A percentile compares a stretch with the other conserved stretches of the same genome.
These are phyloP conservation scores for Sclerotinia borealis DNA, from an alignment of 2,329 filamentous ascomycete species.

Conservation along the genomic window DNA sequence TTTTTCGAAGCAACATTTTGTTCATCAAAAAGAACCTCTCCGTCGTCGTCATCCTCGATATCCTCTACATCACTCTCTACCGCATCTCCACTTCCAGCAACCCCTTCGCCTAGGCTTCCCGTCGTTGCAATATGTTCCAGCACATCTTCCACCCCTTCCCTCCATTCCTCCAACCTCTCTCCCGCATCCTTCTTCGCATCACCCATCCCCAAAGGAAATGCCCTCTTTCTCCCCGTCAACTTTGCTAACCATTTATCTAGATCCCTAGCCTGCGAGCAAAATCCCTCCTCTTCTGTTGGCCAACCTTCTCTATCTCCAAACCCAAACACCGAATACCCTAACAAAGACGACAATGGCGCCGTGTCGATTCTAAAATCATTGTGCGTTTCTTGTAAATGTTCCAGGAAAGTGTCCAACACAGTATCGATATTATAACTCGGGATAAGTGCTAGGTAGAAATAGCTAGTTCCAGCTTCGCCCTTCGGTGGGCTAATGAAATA, in stretches of 20 bases:
- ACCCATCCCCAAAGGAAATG: slow-evolving; percentile 82
- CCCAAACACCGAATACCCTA: slow-evolving; percentile 91
- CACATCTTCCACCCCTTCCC: slow-evolving; percentile 64
- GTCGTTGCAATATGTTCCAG: slow-evolving; percentile 57
- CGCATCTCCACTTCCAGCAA: slow-evolving; percentile 75
- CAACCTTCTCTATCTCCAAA: slow-evolving; percentile 88
- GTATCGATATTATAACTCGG: slow-evolving; percentile 96
- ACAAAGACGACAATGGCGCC: slow-evolving; percentile 65
- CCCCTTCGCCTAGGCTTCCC: slow-evolving; percentile 55
- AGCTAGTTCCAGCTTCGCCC: slow-evolving; percentile 43
- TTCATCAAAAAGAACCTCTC: slow-evolving; percentile 46
- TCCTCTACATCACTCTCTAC: slow-evolving; percentile 80
- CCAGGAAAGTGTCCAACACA: slow-evolving; percentile 79
- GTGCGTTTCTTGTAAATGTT: slow-evolving; percentile 85
- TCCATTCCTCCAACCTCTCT: slow-evolving; percentile 70
- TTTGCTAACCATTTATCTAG: slow-evolving; percentile 98
- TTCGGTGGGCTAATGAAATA: slow-evolving; percentile 79
- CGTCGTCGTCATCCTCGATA: slow-evolving; percentile 47
- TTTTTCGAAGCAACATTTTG: slow-evolving; percentile 38
- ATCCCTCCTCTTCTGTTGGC: slow-evolving; percentile 85
- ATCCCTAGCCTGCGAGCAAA: slow-evolving; percentile 86
- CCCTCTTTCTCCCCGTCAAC: slow-evolving; percentile 76
- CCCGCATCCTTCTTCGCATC: slow-evolving; percentile 73
- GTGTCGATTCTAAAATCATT: slow-evolving; percentile 96
- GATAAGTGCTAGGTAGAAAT: slow-evolving; percentile 78